Conservation (phyloP, 2,329 filamentous ascomycete genomes). For the Botrytis fabae region DNA sequence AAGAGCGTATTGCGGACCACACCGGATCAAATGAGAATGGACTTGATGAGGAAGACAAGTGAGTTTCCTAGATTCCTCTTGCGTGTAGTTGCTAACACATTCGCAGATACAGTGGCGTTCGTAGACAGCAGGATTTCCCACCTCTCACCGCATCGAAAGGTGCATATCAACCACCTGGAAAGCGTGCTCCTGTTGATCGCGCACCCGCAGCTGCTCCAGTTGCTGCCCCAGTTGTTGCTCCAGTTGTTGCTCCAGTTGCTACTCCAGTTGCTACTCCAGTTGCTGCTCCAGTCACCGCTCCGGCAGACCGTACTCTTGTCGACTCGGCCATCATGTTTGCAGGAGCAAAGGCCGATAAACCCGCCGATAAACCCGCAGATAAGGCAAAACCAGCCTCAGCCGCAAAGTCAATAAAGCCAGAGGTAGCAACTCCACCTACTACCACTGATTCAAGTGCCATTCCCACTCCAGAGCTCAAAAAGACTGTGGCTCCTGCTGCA, state of each 20-base stretch:
- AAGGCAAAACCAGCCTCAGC: slow-evolving; percentile 37
- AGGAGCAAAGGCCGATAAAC: slow-evolving; percentile 54
- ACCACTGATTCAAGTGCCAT: slow-evolving; percentile 35
- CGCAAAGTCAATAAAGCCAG: slow-evolving; percentile 32
- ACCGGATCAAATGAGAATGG: slow-evolving; percentile 65
- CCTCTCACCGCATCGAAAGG: slow-evolving; percentile 57
- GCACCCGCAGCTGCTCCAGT: slow-evolving; percentile 52
- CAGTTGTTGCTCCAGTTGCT: slow-evolving; percentile 59
- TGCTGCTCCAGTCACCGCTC: neutral
- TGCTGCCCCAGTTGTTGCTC: slow-evolving; percentile 66
- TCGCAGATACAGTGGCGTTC: slow-evolving; percentile 84
- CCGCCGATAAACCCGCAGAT: slow-evolving; percentile 35
- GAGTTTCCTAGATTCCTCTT: slow-evolving; percentile 40
- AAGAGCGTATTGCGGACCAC: slow-evolving; percentile 77
- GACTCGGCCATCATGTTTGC: slow-evolving; percentile 90
- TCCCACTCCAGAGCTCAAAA: slow-evolving; percentile 34
- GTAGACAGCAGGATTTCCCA: slow-evolving; percentile 69
- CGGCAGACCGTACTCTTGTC: slow-evolving; percentile 51
- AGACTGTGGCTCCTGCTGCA: slow-evolving; percentile 39
- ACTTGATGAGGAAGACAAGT: slow-evolving; percentile 90
- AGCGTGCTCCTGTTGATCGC: slow-evolving; percentile 74
- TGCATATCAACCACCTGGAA: slow-evolving; percentile 89
- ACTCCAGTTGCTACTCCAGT: slow-evolving; percentile 51
- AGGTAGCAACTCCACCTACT: slow-evolving; percentile 37
- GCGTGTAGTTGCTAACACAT: slow-evolving; percentile 25